Conservation (phyloP, 139 green algal species). For the Yamagishiella unicocca region DNA sequence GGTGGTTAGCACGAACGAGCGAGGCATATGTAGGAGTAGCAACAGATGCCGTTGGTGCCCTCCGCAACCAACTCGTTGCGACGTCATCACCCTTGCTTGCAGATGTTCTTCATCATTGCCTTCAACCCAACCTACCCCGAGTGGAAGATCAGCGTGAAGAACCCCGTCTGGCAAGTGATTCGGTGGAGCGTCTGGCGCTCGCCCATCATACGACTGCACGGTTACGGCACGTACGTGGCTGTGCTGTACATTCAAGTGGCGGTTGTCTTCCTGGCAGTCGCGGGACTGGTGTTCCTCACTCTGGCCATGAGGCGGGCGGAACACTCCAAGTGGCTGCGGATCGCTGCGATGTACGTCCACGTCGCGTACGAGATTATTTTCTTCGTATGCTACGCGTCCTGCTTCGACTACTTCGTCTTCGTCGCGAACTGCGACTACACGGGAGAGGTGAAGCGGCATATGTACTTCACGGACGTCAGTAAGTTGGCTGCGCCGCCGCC, state of each 20-base stretch:
- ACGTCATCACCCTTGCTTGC: not conserved
- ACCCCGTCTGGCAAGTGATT: slow-evolving; percentile 2
- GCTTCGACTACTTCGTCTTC: slow-evolving; percentile 46
- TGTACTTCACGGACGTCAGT: slow-evolving; percentile 28
- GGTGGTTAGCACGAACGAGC: too few relatives aligned
- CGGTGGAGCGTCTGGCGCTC: slow-evolving; percentile 23
- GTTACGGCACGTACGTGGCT: slow-evolving; percentile 23
- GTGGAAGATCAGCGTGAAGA: slow-evolving; percentile 2
- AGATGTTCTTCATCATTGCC: slow-evolving; percentile 9
- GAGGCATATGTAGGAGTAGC: too few relatives aligned
- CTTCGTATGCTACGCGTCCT: slow-evolving; percentile 12
- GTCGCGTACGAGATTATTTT: slow-evolving; percentile 38
- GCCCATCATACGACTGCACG: slow-evolving; percentile 7
- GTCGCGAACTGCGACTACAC: slow-evolving; percentile 16
- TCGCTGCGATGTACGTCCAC: not conserved
- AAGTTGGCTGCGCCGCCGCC: too few relatives aligned
- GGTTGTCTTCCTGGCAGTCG: not conserved
- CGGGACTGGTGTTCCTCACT: slow-evolving; percentile 10
- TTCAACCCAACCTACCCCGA: not conserved
- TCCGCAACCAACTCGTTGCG: not conserved
- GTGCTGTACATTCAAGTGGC: slow-evolving; percentile 5
- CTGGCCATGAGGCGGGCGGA: slow-evolving; percentile 15
- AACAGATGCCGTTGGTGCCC: too few relatives aligned
- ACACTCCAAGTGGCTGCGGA: slow-evolving; percentile 30
- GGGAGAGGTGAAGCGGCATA: not conserved